Base-by-base conservation (phyloP, 805 yeast genomes). In the Dipodascopsis uninucleata region DNA sequence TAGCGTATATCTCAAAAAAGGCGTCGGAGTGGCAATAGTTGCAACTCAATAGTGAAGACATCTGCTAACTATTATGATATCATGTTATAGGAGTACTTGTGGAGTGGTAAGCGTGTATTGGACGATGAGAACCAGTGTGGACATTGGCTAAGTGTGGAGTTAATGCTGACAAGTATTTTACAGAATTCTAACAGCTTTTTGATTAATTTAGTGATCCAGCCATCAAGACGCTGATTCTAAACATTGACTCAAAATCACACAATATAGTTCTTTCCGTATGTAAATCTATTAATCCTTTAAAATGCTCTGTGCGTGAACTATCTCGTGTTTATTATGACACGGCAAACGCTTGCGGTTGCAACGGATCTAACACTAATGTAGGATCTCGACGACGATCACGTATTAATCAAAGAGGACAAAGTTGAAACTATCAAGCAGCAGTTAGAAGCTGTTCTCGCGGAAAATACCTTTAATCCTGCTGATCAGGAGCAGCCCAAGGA, bases 371-470 rank as follows among this genome's bases (percentile, higher is more conserved):
- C n/a, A 23, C 25, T 17, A 22, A 22, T 5, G 8, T 33, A 82
- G 64, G 97, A 93, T 57, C 72, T 90, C 32, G 97, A 93, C 61
- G 97, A 89, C 36, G 85, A 93, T 1, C 97, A 93, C 64, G 65
- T 90, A 16, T 70, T 93, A 49, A 82, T 90, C 23, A 90, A 85
- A 55, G 82, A 82, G 25, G 75, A 77, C 29, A 84, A 81, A 65
- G 85, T 90, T 1, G 81, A 78, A 20, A 79, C 71, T 59, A 81
- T 90, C 38, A 90, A 88, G 56, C 70, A 66, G 41, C 95, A 90
- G 62, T 72, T 90, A 54, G 86, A 85, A 60, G 67, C 78, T 49
- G 66, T 87, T 49, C 69, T 90, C 20, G 79, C 95, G 1, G 80
- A 85, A 63, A 93, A 90, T 61, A 80, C 90, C 1, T 90, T 84